phyloP scores from a whole-genome alignment of 306 rosid genomes.

The Quercus glauca region DNA sequence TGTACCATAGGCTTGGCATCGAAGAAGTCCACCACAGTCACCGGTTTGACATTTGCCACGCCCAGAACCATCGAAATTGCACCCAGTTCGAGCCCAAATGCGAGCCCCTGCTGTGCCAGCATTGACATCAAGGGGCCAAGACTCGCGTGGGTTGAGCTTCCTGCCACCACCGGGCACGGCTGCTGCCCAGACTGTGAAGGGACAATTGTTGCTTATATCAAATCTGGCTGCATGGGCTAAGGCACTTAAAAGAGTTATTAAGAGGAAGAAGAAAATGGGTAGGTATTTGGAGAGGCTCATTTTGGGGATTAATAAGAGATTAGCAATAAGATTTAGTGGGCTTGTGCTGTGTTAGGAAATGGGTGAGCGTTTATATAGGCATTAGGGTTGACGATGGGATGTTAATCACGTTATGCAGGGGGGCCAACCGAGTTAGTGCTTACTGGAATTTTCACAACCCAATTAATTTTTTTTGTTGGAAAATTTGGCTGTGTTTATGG shows the following conservation, averaged over 20 bases:
- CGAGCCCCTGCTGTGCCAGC: constrained; percentile 39
- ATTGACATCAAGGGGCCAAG: constrained; percentile 36
- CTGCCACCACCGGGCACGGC: neutral
- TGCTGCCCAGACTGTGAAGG: too few species aligned
- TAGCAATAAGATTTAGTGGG: neutral
- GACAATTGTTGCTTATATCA: too few species aligned
- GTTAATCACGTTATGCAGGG: too few species aligned
- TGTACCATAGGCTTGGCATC: too few species aligned
- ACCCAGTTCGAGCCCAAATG: constrained; percentile 72
- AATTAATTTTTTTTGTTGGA: neutral
- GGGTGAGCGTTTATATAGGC: constrained; percentile 10
- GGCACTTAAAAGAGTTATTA: constrained; percentile 4
- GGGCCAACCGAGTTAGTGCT: too few species aligned
- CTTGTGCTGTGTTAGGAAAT: neutral
- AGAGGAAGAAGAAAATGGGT: constrained; percentile 3
- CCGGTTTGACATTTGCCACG: too few species aligned
- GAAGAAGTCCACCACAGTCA: too few species aligned
- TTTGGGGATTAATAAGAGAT: neutral
- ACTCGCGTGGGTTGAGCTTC: constrained; percentile 25
- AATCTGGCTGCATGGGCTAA: too few species aligned
- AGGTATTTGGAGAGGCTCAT: constrained; percentile 18
- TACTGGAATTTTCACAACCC: too few species aligned
- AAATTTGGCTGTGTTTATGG: neutral
- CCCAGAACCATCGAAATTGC: constrained; percentile 44
- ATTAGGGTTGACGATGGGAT: neutral